A percentile compares a stretch with the other conserved stretches of the same genome.
phyloP scores from a whole-genome alignment of 208 protist species.

The Crithidia fasciculata region DNA sequence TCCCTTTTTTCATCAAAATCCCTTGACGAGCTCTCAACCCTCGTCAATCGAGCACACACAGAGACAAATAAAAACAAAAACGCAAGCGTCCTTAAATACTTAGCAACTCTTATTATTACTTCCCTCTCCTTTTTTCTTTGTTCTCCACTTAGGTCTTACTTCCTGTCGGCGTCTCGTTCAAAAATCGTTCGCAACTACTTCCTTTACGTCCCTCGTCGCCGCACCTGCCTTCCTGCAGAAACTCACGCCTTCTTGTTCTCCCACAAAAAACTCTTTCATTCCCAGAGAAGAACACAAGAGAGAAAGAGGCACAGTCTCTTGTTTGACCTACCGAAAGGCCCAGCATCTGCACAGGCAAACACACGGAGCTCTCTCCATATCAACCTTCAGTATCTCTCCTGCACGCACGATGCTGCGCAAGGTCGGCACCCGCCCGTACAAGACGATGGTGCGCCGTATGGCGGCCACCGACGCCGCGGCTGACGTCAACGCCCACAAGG shows the following conservation, averaged over 20 bases:
- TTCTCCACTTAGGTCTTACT: constrained; percentile 3
- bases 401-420: constrained; percentile 67
- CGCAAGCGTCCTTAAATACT: constrained; percentile 15
- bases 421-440: constrained; percentile 69
- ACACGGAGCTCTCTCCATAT: background rate
- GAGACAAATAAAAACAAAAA: constrained; percentile 2
- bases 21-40: too few species aligned
- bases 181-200: background rate
- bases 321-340: too few species aligned
- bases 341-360: background rate
- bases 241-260: too few species aligned
- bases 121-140: constrained; percentile 11
- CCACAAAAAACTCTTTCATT: background rate
- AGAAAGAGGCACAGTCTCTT: too few species aligned
- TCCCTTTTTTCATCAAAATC: background rate
- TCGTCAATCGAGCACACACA: background rate
- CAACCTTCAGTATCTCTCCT: background rate
- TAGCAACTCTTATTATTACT: constrained; percentile 24
- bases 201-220: too few species aligned
- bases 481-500: constrained; percentile 46
- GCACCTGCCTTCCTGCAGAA: too few species aligned
- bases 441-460: constrained; percentile 79
- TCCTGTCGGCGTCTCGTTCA: background rate
- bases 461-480: constrained; percentile 57
- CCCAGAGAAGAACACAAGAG: too few species aligned